Evolutionary conservation across 192 early-diverging fungal species (phyloP).

Genomic region (Cetraspora pellucida): DNA sequence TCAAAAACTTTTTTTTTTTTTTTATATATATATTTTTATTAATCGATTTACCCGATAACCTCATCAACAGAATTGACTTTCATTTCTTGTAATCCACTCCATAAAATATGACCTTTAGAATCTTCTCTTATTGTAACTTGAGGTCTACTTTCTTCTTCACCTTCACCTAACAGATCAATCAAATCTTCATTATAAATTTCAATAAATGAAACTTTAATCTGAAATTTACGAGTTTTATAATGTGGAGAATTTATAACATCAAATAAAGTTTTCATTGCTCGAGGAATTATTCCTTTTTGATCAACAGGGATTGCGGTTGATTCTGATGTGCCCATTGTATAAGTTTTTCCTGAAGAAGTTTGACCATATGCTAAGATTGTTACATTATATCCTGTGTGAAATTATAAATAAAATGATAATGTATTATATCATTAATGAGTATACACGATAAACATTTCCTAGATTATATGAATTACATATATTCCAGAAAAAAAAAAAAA

Average conservation of each 20-base stretch:
- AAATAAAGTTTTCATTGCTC: slow-evolving; percentile 71
- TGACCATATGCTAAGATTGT: slow-evolving; percentile 94
- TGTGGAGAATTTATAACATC: slow-evolving; percentile 37
- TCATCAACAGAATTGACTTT: slow-evolving; percentile 70
- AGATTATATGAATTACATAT: too few relatives aligned
- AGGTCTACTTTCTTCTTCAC: slow-evolving; percentile 53
- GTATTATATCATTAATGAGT: background rate
- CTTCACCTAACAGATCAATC: slow-evolving; percentile 81
- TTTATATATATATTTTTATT: background rate
- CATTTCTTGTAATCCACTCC: slow-evolving; percentile 83
- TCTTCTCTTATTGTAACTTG: slow-evolving; percentile 82
- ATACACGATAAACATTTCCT: too few relatives aligned
- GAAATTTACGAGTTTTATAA: slow-evolving; percentile 41
- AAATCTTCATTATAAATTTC: slow-evolving; percentile 98
- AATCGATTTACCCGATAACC: slow-evolving; percentile 61
- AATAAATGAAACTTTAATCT: slow-evolving; percentile 82
- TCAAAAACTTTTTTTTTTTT: slow-evolving; percentile 33
- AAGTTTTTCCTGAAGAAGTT: slow-evolving; percentile 94
- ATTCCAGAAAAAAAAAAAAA: too few relatives aligned
- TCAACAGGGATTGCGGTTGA: slow-evolving; percentile 42
- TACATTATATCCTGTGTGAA: slow-evolving; percentile 78
- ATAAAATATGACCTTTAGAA: slow-evolving; percentile 82
- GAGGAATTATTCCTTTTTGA: slow-evolving; percentile 65
- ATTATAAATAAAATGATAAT: background rate
- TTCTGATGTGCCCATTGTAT: slow-evolving; percentile 87